Base-by-base conservation (phyloP, 257 asterid genomes). In the Jacaranda copaia region DNA sequence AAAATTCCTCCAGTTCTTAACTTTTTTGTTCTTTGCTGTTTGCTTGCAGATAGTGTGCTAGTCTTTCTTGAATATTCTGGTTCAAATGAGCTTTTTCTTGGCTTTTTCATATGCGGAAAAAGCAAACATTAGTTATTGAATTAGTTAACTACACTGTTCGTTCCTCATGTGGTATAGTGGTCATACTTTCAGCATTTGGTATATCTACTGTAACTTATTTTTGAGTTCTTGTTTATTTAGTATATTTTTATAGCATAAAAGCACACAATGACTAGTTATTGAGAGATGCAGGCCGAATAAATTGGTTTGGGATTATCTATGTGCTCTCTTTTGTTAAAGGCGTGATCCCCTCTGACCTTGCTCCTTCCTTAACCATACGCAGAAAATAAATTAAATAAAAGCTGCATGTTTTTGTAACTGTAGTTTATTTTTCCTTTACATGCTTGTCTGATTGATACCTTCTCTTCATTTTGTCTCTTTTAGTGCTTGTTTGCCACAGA, bases 401-500 rank as follows among this genome's bases (percentile, higher is more conserved):
- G 14, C 55, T 13, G 45, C 40, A 39, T 53, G 61, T 51, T 58
- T 56, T 6, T 52, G 43, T 18, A 69, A 57, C 53, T 72, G 19
- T 70, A 2, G 52, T 70, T 32, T 49, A 43, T 35, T 57, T 70
- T 56, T 61, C 66, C 15, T 68, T 19, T 63, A n/a, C 58, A 19
- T 59, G 25, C 25, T 55, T 52, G 14, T 73, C 67, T 71, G 74
- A 83, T 78, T 74, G 74, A 82, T 67, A 49, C n/a, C 9, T 35
- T 61, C 75, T 72, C 62, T 75, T 62, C 38, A 48, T 75, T 77
- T 80, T 65, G 66, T 79, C 77, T 80, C 52, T 68, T 79, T 46
- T 72, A 95, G 99, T 93, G 98, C 90, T 89, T 95, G 89, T 95
- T 95, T 79, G 98, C 98, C 73, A 95, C 98, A 76, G 99, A 93